Evolutionary conservation across 306 rosid species (phyloP).

Genomic region (Benincasa hispida): DNA sequence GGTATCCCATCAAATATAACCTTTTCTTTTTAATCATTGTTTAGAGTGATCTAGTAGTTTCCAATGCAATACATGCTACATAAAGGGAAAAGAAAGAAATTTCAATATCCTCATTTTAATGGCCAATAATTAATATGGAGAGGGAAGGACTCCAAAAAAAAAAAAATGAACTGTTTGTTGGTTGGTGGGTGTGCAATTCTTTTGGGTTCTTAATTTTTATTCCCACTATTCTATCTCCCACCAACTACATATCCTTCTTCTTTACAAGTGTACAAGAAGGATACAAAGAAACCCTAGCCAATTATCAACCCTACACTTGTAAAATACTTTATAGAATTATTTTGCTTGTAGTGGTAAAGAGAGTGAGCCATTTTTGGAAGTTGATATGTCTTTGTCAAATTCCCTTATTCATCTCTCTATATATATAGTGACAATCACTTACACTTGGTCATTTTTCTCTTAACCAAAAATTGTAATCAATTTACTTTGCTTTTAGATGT

Average conservation of each 20-base stretch:
- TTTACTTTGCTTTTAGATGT: not conserved
- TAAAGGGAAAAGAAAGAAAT: not conserved
- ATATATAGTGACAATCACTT: not conserved
- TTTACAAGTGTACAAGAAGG: not conserved
- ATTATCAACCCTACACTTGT: slow-evolving; percentile 7
- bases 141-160: not conserved
- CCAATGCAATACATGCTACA: not conserved
- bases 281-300: not conserved
- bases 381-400: not conserved
- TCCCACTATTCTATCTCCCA: not conserved
- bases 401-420: not conserved
- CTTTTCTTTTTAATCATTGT: not conserved
- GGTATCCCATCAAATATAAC: not conserved
- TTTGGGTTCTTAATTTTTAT: not conserved
- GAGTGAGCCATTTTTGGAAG: not conserved
- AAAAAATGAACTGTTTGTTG: not conserved
- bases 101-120: not conserved
- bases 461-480: not conserved
- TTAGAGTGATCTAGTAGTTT: not conserved
- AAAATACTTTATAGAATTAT: not conserved
- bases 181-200: not conserved
- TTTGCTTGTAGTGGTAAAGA: not conserved
- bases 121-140: not conserved
- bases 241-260: not conserved
- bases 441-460: not conserved